Base-by-base conservation (phyloP, 1,284 basidiomycete genomes). In the Afroboletus lepidellus region DNA sequence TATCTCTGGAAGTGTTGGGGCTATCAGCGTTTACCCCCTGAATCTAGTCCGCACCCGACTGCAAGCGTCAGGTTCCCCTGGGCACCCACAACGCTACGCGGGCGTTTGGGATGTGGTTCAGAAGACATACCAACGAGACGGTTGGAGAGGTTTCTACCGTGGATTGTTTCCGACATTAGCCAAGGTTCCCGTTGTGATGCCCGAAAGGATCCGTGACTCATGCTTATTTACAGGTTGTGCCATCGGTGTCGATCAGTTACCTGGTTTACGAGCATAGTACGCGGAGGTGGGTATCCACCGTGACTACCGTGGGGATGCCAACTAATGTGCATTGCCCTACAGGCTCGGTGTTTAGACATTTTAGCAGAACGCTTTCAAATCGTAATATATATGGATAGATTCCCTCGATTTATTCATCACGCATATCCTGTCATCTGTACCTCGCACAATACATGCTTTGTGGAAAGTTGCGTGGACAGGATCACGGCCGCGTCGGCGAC, bases 91-190 rank as follows among this genome's bases (percentile, higher is more conserved):
- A 59, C 77, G 75, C 16, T 99, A 99, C 71, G 83, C 80, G 3
- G 94, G 95, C 23, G 87, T 96, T 55, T 72, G 80, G 71, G 97
- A 99, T 68, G 97, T 98, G 7, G 80, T 83, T 7, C 70, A 76
- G 41, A 88, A 87, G 68, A 98, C 96, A 20, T 90, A 90, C 70
- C 76, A 79, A 44, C 80, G 83, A 20, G 96, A 98, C 67, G 96
- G 96, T 0, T 91, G 93, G 86, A 79, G 87, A 57, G 96, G 96
- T 3, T 93, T 99, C 70, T 99, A 99, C 74, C 87, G 94, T 42
- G 96, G 96, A 33, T 73, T 96, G 58, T 80, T 93, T 51, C 94
- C 93, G 32, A 94, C 92, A 42, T 77, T 97, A 60, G 92, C 94
- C 41, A 98, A 98, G 82, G 89, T 85, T 50, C 29, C 5, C 34